These are phyloP conservation scores for Chaetomiaceae sp. DNA, from an alignment of 2,329 filamentous ascomycete genomes.

Conservation along the genomic window DNA sequence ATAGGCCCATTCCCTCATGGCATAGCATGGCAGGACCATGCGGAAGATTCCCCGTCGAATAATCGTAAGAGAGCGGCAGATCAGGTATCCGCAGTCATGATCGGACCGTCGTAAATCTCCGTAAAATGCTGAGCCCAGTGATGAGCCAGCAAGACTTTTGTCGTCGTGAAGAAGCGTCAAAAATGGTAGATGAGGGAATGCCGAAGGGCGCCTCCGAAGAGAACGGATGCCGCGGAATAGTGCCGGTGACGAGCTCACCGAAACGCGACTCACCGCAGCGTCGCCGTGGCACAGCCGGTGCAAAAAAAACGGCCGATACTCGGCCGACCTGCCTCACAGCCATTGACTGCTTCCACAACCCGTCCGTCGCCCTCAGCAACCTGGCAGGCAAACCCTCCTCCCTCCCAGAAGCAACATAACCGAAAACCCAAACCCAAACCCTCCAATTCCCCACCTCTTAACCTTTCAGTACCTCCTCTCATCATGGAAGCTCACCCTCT, in stretches of 20 bases:
- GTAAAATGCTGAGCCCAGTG: conserved; percentile 9
- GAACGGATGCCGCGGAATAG: too few species aligned
- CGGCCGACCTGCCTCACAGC: too few species aligned
- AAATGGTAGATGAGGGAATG: too few species aligned
- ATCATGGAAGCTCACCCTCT: conserved; percentile 20
- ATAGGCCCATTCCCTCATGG: background rate
- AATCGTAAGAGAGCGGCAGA: conserved; percentile 4
- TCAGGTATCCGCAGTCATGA: conserved; percentile 6
- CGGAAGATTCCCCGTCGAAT: background rate
- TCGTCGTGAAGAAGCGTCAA: conserved; percentile 12
- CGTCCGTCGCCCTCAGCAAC: too few species aligned
- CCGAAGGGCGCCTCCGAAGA: background rate
- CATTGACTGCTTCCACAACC: too few species aligned
- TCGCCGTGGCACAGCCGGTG: too few species aligned
- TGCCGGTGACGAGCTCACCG: too few species aligned
- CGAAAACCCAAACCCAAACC: conserved; percentile 3
- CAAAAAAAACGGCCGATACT: too few species aligned
- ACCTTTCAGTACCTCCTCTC: conserved; percentile 14
- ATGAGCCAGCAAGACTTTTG: conserved; percentile 11
- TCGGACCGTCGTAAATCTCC: conserved; percentile 11
- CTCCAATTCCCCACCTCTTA: too few species aligned
- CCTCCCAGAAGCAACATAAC: background rate
- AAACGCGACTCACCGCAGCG: too few species aligned
- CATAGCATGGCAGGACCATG: conserved; percentile 5
- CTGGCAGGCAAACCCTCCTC: too few species aligned